Base-by-base conservation (phyloP, 1,139 yeast genomes). In the Meyerozyma sp. region DNA sequence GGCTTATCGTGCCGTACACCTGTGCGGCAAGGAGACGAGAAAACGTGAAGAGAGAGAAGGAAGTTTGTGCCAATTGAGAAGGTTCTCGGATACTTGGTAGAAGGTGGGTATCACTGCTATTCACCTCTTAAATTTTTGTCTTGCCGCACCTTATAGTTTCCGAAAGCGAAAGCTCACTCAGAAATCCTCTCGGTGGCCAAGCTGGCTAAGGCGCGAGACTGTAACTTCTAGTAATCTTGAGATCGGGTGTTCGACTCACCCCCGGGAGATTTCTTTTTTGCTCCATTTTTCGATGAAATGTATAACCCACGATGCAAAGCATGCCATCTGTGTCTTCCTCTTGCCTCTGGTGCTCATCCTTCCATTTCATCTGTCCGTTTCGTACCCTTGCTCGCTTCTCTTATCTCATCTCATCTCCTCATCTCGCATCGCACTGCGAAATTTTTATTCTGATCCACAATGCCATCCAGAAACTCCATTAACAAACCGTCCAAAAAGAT, bases 161-260 rank as follows among this genome's bases (percentile, higher is more conserved):
- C 23, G 5, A 21, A 21, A 5, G 8, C 23, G 5, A 21, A 21
- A 21, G 23, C 29, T 27, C 13, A 10, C 13, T 34, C 37, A 34
- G 26, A 51, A 51, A 45, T 46, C 58, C 85, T 80, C 84, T 69
- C 73, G 83, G 81, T 80, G 79, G 85, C 85, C 82, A 77, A 80
- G 85, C 78, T 80, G 84, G 85, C 75, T 79, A 80, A 79, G 82
- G 84, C 84, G 84, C 82, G 81, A 80, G 86, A 79, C 86, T 81
- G 86, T 81, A 81, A 81, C 26, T 34, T 34, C 26, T 34, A 20
- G 37, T 34, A 20, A 50, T 51, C 54, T 51, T 49, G 54, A 51
- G 54, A 51, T 51, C 53, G 54, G 54, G 54, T 49, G 54, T 51
- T 51, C 54, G 54, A 51, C 52, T 51, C 54, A 49, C 54, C 54